Evolutionary conservation across 2,329 filamentous ascomycete species (phyloP), one percentile per base, ranked within the genome.

Genomic region (Phialophora macrospora): DNA sequence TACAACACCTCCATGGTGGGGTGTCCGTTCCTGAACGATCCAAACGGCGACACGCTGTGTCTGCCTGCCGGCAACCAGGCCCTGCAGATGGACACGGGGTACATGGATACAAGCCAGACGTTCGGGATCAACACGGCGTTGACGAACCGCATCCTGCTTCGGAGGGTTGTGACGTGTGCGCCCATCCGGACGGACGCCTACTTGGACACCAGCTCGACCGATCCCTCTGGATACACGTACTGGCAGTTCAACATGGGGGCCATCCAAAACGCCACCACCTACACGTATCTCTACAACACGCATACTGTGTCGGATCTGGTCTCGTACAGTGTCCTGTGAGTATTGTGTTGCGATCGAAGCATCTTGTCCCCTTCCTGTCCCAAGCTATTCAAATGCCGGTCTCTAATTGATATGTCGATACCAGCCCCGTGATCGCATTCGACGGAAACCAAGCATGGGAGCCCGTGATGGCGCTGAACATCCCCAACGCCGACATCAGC

Each of bases 251-350:
- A 54, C 22, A 22, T 54, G 49, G 49, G 49, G 14, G 12, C n/a
- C 22, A 22, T 54, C 49, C n/a, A 7, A 6, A 12, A 54, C 24
- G n/a, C 24, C n/a, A 54, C n/a, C 14, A 22, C 49, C 14, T 54
- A 54, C 49, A 54, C 49, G 5, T 54, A 54, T 28, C 49, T 54
- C n/a, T 54, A 54, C 49, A 24, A 54, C 49, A 54, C 49, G 49
- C 49, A 54, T 24, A 54, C 49, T 28, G n/a, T 22, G 12, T 22
- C 49, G 7, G 49, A 54, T 17, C 49, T 54, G 6, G 49, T 54
- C 24, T 54, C 49, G 12, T 54, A 54, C 24, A 22, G 14, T 22
- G 14, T 54, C 17, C 14, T 28, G 49, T 54, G 49, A 54, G 49
- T 54, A 32, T 32, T 32, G 30, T 9, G 3, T 9, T 11, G 30